A percentile compares a stretch with the other conserved stretches of the same genome.
These are phyloP conservation scores for Xylaria scruposa DNA, from an alignment of 495 filamentous ascomycete genomes.

Conservation along the genomic window DNA sequence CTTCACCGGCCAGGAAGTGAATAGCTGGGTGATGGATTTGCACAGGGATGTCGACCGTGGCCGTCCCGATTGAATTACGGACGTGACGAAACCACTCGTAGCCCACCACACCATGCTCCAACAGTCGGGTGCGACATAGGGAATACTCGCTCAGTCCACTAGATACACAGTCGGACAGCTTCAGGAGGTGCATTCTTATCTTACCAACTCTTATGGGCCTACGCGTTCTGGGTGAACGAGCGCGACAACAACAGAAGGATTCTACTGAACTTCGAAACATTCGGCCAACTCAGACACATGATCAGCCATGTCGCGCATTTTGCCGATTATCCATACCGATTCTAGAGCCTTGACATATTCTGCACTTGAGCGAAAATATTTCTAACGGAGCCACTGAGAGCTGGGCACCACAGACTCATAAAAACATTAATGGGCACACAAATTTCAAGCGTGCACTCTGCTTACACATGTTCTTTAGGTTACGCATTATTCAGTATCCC, in stretches of 20 bases:
- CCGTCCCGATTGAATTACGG: background rate
- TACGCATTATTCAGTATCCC: conserved; percentile 21
- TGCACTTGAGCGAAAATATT: background rate
- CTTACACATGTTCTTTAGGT: conserved; percentile 20
- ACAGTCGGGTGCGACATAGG: background rate
- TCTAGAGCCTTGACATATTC: background rate
- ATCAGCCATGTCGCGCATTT: background rate
- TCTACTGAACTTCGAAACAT: background rate
- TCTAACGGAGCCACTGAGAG: background rate
- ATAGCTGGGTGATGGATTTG: background rate
- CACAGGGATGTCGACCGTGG: background rate
- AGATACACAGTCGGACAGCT: background rate
- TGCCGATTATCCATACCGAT: background rate
- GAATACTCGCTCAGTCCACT: background rate
- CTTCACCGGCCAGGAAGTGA: background rate
- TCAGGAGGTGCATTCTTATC: background rate
- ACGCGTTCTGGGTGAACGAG: background rate
- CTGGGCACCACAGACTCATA: background rate
- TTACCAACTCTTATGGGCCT: background rate
- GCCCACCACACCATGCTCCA: background rate
- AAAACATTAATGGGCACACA: conserved; percentile 1
- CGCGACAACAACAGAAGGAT: background rate
- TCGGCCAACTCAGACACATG: background rate
- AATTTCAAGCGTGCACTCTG: background rate
- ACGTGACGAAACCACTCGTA: background rate